phyloP scores from a whole-genome alignment of 495 filamentous ascomycete species.

The Neurospora sublineolata region DNA sequence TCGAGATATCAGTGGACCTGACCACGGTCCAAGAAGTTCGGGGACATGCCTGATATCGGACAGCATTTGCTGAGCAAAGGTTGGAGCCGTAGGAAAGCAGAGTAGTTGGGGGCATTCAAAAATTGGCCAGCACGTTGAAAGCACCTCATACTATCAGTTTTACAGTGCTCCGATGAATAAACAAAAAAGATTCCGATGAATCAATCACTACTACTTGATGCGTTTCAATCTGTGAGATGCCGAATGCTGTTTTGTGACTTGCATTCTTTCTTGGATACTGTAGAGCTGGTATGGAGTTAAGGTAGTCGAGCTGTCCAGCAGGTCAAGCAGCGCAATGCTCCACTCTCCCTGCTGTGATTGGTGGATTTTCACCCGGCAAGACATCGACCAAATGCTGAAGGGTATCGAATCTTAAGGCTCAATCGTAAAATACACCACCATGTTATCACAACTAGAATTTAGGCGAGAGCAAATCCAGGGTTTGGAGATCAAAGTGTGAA shows the following conservation, averaged over 20 bases:
- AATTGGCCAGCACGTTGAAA: neutral
- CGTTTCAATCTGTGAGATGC: neutral
- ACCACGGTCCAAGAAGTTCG: neutral
- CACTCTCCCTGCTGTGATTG: neutral
- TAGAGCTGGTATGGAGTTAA: neutral
- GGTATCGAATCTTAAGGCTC: neutral
- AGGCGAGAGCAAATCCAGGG: neutral
- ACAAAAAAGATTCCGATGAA: neutral
- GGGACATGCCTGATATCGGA: neutral
- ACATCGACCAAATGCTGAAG: neutral
- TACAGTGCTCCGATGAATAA: neutral
- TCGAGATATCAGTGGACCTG: neutral
- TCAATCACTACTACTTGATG: neutral
- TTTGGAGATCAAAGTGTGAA: neutral
- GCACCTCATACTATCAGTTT: neutral
- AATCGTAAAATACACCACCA: neutral
- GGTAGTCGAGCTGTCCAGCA: neutral
- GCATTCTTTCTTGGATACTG: neutral
- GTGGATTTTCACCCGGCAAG: neutral
- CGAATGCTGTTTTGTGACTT: neutral
- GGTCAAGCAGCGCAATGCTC: neutral
- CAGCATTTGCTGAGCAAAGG: neutral
- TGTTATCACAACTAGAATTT: neutral
- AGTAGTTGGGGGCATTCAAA: neutral
- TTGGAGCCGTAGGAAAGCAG: neutral